Evolutionary conservation across 306 rosid genomes (phyloP).

Genomic region (Cucumis cinereus): DNA sequence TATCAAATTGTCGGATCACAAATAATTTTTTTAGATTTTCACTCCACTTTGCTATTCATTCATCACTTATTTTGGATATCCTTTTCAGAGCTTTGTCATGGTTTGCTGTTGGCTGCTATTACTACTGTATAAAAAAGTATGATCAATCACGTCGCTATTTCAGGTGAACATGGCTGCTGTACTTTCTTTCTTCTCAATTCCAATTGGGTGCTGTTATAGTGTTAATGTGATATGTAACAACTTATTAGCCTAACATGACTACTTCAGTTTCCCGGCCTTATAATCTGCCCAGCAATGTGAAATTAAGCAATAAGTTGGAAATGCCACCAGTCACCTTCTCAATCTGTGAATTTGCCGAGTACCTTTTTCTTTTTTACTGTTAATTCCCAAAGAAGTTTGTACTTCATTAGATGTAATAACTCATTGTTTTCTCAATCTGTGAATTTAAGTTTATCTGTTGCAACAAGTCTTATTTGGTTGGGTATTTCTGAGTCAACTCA

Average conservation of each 20-base stretch:
- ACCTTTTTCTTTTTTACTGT: not conserved
- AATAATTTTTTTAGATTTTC: not conserved
- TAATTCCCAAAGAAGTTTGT: not conserved
- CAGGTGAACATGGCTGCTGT: constrained; percentile 35
- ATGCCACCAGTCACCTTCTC: not conserved
- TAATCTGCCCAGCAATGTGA: not conserved
- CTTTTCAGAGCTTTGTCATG: constrained; percentile 78
- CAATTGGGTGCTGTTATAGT: not conserved
- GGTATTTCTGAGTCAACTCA: not conserved
- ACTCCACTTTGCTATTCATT: not conserved
- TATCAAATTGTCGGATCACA: not conserved
- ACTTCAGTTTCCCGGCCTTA: not conserved
- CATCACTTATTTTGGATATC: not conserved
- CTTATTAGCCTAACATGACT: not conserved
- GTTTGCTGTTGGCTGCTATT: constrained; percentile 99
- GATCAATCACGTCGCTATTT: constrained; percentile 84
- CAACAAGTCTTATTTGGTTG: not conserved
- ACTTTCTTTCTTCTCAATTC: not conserved
- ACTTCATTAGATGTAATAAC: not conserved
- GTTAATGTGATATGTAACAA: not conserved
- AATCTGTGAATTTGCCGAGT: too few relatives aligned
- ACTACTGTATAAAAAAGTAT: constrained; percentile 87
- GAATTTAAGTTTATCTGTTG: constrained; percentile 7
- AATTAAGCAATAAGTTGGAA: not conserved
- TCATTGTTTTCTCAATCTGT: not conserved